A percentile compares a stretch with the other conserved stretches of the same genome.
These are phyloP conservation scores for Vachellia pachyceras DNA, from an alignment of 306 rosid species.

Conservation along the genomic window DNA sequence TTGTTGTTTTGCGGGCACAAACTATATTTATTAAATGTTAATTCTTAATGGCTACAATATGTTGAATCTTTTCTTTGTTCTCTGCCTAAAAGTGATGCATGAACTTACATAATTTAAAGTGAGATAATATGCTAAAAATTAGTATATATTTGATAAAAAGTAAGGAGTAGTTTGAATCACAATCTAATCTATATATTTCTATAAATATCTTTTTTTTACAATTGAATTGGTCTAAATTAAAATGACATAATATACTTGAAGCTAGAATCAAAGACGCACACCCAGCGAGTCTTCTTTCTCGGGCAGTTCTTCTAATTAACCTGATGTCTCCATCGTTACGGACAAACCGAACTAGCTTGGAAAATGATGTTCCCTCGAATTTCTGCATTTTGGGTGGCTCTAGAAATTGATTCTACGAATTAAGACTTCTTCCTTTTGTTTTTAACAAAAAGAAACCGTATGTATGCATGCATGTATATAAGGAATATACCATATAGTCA, in stretches of 20 bases:
- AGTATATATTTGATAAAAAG: neutral
- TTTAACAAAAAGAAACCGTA: neutral
- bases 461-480: too few relatives aligned
- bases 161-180: too few relatives aligned
- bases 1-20: rapidly evolving
- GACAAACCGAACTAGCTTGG: neutral
- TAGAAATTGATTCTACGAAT: slow-evolving; percentile 1
- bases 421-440: too few relatives aligned
- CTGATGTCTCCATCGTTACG: neutral
- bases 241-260: neutral
- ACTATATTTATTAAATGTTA: too few relatives aligned
- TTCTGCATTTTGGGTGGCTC: slow-evolving; percentile 21
- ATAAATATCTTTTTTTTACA: neutral
- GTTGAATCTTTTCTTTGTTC: too few relatives aligned
- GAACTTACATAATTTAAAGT: too few relatives aligned
- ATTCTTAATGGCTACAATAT: neutral
- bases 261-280: neutral
- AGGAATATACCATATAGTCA: neutral
- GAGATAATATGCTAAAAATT: too few relatives aligned
- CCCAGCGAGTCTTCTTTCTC: neutral
- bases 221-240: neutral
- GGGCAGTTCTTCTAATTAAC: neutral
- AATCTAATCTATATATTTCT: too few relatives aligned
- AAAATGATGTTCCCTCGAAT: neutral
- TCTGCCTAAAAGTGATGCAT: neutral